These are phyloP conservation scores for Wickerhamiella alocasiicola DNA, from an alignment of 805 yeast species.

Conservation along the genomic window DNA sequence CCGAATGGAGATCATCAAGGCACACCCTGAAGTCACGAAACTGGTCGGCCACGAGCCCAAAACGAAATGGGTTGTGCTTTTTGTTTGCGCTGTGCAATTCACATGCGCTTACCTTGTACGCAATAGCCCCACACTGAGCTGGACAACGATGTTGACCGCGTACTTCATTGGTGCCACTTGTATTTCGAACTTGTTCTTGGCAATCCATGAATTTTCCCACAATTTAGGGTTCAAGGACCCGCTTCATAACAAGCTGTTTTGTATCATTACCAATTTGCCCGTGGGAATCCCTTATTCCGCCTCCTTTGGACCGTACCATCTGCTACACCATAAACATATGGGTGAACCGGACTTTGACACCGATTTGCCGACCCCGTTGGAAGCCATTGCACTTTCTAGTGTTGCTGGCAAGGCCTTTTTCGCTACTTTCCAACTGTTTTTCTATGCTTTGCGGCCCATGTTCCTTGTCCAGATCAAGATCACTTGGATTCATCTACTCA, in stretches of 20 bases:
- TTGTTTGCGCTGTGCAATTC: constrained; percentile 60
- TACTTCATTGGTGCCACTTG: constrained; percentile 78
- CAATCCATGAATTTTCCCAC: constrained; percentile 81
- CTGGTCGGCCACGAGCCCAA: constrained; percentile 77
- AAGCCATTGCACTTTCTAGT: constrained; percentile 60
- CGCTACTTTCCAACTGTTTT: constrained; percentile 78
- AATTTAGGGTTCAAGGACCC: constrained; percentile 75
- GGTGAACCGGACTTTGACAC: constrained; percentile 80
- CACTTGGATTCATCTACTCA: constrained; percentile 62
- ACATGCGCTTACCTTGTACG: constrained; percentile 49
- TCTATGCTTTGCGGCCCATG: constrained; percentile 85
- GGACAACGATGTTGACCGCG: constrained; percentile 48
- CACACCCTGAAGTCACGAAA: constrained; percentile 67
- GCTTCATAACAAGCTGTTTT: constrained; percentile 58
- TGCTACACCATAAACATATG: constrained; percentile 77
- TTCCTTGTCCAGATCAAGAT: constrained; percentile 63
- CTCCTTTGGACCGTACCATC: constrained; percentile 79
- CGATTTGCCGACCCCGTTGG: constrained; percentile 72
- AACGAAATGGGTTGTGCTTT: constrained; percentile 61
- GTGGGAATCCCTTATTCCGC: constrained; percentile 88
- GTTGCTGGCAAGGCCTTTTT: constrained; percentile 81
- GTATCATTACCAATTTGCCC: constrained; percentile 69
- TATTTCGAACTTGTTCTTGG: constrained; percentile 71
- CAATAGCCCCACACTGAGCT: constrained; percentile 39
- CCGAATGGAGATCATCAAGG: constrained; percentile 57